phyloP scores from a whole-genome alignment of 2,329 filamentous ascomycete genomes.

The Huntiella abstrusa region DNA sequence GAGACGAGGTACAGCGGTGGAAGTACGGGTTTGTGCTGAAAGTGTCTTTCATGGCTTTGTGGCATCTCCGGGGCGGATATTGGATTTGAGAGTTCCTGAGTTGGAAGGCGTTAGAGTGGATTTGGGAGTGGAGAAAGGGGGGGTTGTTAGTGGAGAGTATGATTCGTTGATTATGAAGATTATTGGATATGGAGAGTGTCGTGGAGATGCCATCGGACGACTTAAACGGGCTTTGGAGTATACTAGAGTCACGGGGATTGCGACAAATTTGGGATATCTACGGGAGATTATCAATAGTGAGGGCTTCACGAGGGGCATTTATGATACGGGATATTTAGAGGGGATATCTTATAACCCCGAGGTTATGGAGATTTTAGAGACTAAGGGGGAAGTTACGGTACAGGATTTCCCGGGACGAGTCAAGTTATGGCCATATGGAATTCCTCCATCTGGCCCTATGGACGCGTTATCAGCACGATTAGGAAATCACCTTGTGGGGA shows the following conservation, averaged over 20 bases:
- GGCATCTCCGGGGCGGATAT: slow-evolving; percentile 45
- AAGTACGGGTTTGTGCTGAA: slow-evolving; percentile 56
- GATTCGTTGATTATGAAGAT: slow-evolving; percentile 63
- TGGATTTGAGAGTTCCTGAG: slow-evolving; percentile 40
- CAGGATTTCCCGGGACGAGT: slow-evolving; percentile 24
- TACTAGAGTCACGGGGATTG: slow-evolving; percentile 17
- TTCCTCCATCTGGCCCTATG: slow-evolving; percentile 24
- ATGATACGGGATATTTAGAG: slow-evolving; percentile 20
- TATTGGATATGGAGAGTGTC: slow-evolving; percentile 42
- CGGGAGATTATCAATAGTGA: slow-evolving; percentile 16
- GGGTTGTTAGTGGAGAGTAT: slow-evolving; percentile 55
- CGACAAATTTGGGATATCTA: slow-evolving; percentile 21
- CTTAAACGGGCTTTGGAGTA: slow-evolving; percentile 40
- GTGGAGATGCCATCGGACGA: slow-evolving; percentile 44
- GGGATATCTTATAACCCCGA: slow-evolving; percentile 15
- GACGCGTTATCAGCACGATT: slow-evolving; percentile 20
- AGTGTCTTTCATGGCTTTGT: slow-evolving; percentile 47
- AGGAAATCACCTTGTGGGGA: slow-evolving; percentile 20
- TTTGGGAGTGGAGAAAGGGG: slow-evolving; percentile 49
- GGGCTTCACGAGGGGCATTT: slow-evolving; percentile 16
- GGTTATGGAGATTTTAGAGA: slow-evolving; percentile 20
- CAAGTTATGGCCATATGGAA: slow-evolving; percentile 21
- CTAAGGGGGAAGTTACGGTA: slow-evolving; percentile 20
- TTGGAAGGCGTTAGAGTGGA: slow-evolving; percentile 39
- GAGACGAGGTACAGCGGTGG: slow-evolving; percentile 46